Base-by-base conservation (phyloP, 2,329 filamentous ascomycete species). In the Colletotrichum australisinense region DNA sequence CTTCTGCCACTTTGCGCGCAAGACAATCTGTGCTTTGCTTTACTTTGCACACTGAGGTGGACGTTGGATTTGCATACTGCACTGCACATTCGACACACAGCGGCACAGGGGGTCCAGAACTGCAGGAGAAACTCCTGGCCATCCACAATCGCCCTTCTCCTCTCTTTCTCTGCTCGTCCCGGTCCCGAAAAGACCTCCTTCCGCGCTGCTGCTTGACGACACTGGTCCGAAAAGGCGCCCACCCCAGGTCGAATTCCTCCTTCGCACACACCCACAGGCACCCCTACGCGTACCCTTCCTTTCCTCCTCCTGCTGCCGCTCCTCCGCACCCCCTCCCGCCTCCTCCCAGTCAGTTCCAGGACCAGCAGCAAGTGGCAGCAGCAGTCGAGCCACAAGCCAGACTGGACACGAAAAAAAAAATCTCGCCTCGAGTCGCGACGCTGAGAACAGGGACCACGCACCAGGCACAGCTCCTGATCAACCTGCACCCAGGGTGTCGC, bases 401-500 rank as follows among this genome's bases (percentile, higher is more conserved):
- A 70, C 60, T 42, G 55, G 28, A 70, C 49, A 57, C 59, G 52
- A 53, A 22, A 59, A 53, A 26, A 53, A 53, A 65, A 65, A 64
- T 55, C 53, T 26, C 28, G 58, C 58, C 59, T 59, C 69, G 42
- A 69, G 67, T 63, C 60, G 70, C 70, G 70, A 49, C 56, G 67
- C 35, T 65, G 55, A 59, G 67, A 16, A 73, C 67, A 73, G 49
- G 70, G 67, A 73, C 70, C 67, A 64, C 59, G 22, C 55, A 38
- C 32, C 68, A 70, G 35, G 68, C 68, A 67, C 42, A 60, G 62
- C 70, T 59, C 60, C 24, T 28, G 38, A 67, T 69, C 67, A 55
- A 55, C 49, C 70, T 26, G 52, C 72, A 42, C 64, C 72, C 69
- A 73, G 72, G 74, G 74, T 74, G 72, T 74, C 72, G 72, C 72